Base-by-base conservation (phyloP, 2,329 filamentous ascomycete genomes). In the Pseudogymnoascus sp. region DNA sequence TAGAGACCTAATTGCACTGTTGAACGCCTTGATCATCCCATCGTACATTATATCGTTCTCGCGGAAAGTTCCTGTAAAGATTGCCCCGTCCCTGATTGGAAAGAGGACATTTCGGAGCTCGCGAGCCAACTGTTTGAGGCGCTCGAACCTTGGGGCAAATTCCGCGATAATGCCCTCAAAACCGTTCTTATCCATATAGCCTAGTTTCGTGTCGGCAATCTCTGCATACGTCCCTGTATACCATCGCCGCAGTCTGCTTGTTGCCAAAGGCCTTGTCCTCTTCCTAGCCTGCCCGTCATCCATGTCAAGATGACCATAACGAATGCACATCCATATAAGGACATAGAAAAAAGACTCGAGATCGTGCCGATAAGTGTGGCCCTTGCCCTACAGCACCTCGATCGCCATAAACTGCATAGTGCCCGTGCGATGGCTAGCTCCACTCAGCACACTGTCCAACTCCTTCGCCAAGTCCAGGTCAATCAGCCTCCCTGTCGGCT, bases 331-430 rank as follows among this genome's bases (percentile, higher is more conserved):
- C 68, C 64, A 73, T 65, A 73, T 35, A 40, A 73, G 66, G 23
- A 73, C 68, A 50, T 74, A 72, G 64, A 74, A 71, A 62, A 73
- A 71, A 44, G 69, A 74, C 63, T 73, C 70, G 21, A 73, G 67
- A 64, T 73, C 70, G 59, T 74, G 69, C 23, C 69, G 69, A 65
- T 73, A 76, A 18, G 69, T 75, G 62, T 75, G 70, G 33, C 68
- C 64, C 3, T 66, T 64, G 6, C 64, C 67, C n/a, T 66, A 59
- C 6, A 77, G 64, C 8, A 77, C 71, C 61, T 73, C 70, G 33
- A 74, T 70, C 0, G 71, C 73, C 69, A 75, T 76, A 56, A 74
- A 75, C 47, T 72, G 66, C 66, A 73, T 70, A 31, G 69, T 75
- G 37, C 73, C 71, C 23, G 66, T 68, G 47, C 64, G 64, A 64